Percentiles rank a stretch among this genome's conserved stretches.
phyloP scores from a whole-genome alignment of 495 filamentous ascomycete genomes.

The Parathielavia hyrcaniae region DNA sequence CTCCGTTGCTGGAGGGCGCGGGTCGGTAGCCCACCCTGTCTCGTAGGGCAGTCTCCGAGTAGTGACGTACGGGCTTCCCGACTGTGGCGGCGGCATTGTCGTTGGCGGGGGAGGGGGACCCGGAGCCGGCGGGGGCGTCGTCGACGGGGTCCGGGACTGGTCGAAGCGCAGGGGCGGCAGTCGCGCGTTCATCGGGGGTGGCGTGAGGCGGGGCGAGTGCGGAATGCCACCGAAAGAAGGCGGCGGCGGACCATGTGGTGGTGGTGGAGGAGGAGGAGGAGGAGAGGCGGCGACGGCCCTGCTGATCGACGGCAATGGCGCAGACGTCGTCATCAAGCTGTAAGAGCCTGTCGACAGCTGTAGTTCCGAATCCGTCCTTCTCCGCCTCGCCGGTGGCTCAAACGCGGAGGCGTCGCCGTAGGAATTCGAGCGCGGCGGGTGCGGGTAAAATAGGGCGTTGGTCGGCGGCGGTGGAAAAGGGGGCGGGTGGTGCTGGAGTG shows the following conservation, averaged over 20 bases:
- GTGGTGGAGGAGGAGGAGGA: slow-evolving; percentile 11
- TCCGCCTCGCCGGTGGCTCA: slow-evolving; percentile 41
- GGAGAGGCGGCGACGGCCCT: slow-evolving; percentile 16
- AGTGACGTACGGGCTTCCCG: slow-evolving; percentile 4
- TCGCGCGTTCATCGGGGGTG: slow-evolving; percentile 34
- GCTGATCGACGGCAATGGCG: slow-evolving; percentile 35
- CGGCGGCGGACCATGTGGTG: too few relatives aligned
- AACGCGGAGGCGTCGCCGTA: slow-evolving; percentile 32
- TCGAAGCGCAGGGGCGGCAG: slow-evolving; percentile 44
- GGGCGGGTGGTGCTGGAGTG: slow-evolving; percentile 19
- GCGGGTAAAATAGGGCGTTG: slow-evolving; percentile 18
- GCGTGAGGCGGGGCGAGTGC: slow-evolving; percentile 39
- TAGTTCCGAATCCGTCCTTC: slow-evolving; percentile 42
- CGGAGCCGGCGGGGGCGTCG: slow-evolving; percentile 24
- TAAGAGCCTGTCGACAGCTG: slow-evolving; percentile 36
- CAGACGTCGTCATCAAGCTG: slow-evolving; percentile 26
- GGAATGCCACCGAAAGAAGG: slow-evolving; percentile 22
- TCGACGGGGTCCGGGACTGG: slow-evolving; percentile 27
- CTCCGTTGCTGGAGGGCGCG: slow-evolving; percentile 29
- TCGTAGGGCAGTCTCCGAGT: slow-evolving; percentile 22
- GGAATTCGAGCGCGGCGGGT: slow-evolving; percentile 23
- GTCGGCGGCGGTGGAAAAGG: slow-evolving; percentile 14
- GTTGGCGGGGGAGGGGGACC: slow-evolving; percentile 15
- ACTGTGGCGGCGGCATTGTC: slow-evolving; percentile 7
- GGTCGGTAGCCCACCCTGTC: slow-evolving; percentile 43